phyloP scores from a whole-genome alignment of 2,329 filamentous ascomycete genomes.

The Fusarium sp. region DNA sequence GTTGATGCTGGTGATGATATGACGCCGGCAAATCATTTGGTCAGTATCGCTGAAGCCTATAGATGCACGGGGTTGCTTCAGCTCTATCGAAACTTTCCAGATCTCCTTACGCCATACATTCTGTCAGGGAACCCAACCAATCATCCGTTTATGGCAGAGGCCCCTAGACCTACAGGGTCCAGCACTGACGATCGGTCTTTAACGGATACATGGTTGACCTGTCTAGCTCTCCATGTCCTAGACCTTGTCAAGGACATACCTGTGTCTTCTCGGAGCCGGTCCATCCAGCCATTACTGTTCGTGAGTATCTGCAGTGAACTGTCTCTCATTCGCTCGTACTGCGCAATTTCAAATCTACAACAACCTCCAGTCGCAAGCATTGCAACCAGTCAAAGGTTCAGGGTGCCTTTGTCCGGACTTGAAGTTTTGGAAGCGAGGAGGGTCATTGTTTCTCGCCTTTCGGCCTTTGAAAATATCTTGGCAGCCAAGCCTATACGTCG shows the following conservation, averaged over 20 bases:
- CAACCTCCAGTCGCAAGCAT: constrained; percentile 28
- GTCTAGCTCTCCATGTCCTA: constrained; percentile 61
- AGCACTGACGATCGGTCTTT: constrained; percentile 4
- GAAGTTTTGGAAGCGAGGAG: constrained; percentile 39
- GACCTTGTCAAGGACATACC: constrained; percentile 59
- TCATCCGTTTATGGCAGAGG: constrained; percentile 8
- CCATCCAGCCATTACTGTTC: constrained; percentile 61
- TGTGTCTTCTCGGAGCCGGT: constrained; percentile 60
- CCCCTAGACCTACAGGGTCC: constrained; percentile 12
- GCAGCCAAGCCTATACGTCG: constrained; percentile 47
- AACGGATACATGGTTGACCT: constrained; percentile 59
- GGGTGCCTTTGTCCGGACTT: constrained; percentile 7
- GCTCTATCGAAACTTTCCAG: constrained; percentile 56
- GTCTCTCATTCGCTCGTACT: constrained; percentile 51
- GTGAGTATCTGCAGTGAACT: constrained; percentile 61
- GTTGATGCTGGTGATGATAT: constrained; percentile 47
- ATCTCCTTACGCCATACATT: constrained; percentile 53
- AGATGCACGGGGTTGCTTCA: constrained; percentile 49
- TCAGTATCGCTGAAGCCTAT: constrained; percentile 50
- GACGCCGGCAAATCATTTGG: constrained; percentile 46
- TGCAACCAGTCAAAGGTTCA: constrained; percentile 38
- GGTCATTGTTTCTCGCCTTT: constrained; percentile 34
- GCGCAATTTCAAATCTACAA: constrained; percentile 13
- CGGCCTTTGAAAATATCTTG: constrained; percentile 41
- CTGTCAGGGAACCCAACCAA: constrained; percentile 7